Base-by-base conservation (phyloP, 2,329 filamentous ascomycete genomes). In the Cladosporium cucumerinum region DNA sequence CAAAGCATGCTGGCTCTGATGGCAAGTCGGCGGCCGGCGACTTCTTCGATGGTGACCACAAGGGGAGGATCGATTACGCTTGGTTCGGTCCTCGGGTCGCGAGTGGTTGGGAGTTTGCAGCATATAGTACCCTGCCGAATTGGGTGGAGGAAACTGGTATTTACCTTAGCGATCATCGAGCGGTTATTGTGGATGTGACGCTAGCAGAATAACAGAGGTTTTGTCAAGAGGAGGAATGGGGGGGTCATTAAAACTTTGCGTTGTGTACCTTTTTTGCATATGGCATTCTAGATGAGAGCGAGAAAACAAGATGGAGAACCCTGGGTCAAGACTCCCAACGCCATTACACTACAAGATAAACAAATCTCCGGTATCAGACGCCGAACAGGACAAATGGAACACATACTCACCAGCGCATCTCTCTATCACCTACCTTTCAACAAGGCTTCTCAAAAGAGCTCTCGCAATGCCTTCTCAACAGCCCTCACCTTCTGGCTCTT, bases 21-120 rank as follows among this genome's bases (percentile, higher is more conserved):
- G 8, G 3, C 49, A n/a, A 52, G 1, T 26, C 26, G 1, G 70
- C 75, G 1, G 78, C 66, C 0, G 72, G 70, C 1, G 63, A 66
- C 6, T 21, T 79, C 28, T 59, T 67, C 57, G 78, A 79, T 66
- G 66, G 39, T 12, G 23, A 61, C 11, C 30, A 30, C 21, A 49
- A 48, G 16, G 36, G 32, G 2, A 36, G 54, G n/a, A 43, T 43
- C 5, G 30, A 36, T 5, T 43, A 36, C 30, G 32, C 54, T 32
- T 57, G 32, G 30, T 57, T 43, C 14, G 54, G 30, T 14, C 54
- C 36, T 57, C 23, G 7, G 8, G 26, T 43, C 2, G 25, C 30
- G 12, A 34, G 30, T 25, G 25, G 30, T 7, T 57, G 32, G 36
- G 54, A 21, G 7, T 57, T 34, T 28, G 54, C 54, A 36, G 30